Evolutionary conservation across 2,329 filamentous ascomycete species (phyloP).

Genomic region (Penicillium sclerotiorum): DNA sequence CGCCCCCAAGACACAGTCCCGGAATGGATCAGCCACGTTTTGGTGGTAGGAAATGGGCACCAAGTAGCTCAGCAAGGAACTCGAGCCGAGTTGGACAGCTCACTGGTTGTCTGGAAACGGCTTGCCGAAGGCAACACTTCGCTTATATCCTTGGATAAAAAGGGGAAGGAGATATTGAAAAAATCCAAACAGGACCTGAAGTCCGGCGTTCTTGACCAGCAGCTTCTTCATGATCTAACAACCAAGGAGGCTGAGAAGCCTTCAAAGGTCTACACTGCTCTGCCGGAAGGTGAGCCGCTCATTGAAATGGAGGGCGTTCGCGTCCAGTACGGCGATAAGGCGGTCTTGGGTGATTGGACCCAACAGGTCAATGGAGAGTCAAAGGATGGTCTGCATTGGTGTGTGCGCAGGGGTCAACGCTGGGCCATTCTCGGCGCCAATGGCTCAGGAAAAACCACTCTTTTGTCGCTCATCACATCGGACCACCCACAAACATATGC

Average conservation of each 20-base stretch:
- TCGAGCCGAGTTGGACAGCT: slow-evolving; percentile 62
- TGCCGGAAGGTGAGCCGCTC: slow-evolving; percentile 64
- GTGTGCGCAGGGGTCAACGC: slow-evolving; percentile 76
- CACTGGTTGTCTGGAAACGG: slow-evolving; percentile 33
- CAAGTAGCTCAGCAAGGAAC: slow-evolving; percentile 67
- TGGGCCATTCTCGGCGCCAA: slow-evolving; percentile 95
- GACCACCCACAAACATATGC: slow-evolving; percentile 96
- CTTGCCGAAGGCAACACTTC: slow-evolving; percentile 5
- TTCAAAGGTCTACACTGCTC: slow-evolving; percentile 10
- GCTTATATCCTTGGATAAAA: not conserved
- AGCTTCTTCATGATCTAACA: slow-evolving; percentile 29
- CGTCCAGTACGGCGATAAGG: slow-evolving; percentile 76
- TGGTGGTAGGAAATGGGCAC: slow-evolving; percentile 70
- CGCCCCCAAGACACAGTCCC: slow-evolving; percentile 86
- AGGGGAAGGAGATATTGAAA: not conserved
- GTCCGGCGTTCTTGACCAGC: slow-evolving; percentile 25
- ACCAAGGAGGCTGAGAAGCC: slow-evolving; percentile 19
- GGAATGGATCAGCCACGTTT: slow-evolving; percentile 84
- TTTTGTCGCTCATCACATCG: slow-evolving; percentile 88
- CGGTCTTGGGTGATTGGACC: slow-evolving; percentile 79
- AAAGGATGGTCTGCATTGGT: slow-evolving; percentile 75
- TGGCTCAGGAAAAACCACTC: slow-evolving; percentile 90
- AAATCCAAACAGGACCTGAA: slow-evolving; percentile 13
- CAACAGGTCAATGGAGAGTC: slow-evolving; percentile 56
- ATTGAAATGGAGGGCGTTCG: slow-evolving; percentile 86